Conservation (phyloP, 2,329 filamentous ascomycete genomes). For the Fusarium sp. region DNA sequence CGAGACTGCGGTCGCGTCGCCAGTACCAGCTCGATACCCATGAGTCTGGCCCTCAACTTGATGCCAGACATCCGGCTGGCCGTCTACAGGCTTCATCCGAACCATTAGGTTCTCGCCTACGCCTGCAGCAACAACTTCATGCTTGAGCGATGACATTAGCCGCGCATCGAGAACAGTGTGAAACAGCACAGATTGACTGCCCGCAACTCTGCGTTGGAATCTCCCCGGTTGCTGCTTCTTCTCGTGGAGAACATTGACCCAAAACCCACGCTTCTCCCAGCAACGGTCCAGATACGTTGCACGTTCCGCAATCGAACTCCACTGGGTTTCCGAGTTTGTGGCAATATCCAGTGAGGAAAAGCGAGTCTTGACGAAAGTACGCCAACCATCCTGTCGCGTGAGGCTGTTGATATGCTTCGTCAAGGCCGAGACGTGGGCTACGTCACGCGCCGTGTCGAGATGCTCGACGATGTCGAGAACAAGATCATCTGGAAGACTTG, state of each 20-base stretch:
- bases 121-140: slow-evolving; percentile 64
- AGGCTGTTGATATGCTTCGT: slow-evolving; percentile 57
- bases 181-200: slow-evolving; percentile 56
- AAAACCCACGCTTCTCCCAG: slow-evolving; percentile 65
- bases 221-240: slow-evolving; percentile 31
- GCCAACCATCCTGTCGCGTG: slow-evolving; percentile 61
- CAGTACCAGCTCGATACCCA: slow-evolving; percentile 59
- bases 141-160: slow-evolving; percentile 51
- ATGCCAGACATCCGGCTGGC: slow-evolving; percentile 52
- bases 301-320: slow-evolving; percentile 58
- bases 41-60: slow-evolving; percentile 54
- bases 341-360: slow-evolving; percentile 59
- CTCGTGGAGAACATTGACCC: slow-evolving; percentile 48
- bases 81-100: slow-evolving; percentile 53
- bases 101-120: slow-evolving; percentile 65
- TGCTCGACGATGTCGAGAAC: slow-evolving; percentile 62
- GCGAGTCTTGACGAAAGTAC: slow-evolving; percentile 59
- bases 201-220: slow-evolving; percentile 31
- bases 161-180: slow-evolving; percentile 63
- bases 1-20: slow-evolving; percentile 63
- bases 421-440: slow-evolving; percentile 57
- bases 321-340: slow-evolving; percentile 44
- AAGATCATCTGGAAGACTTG: slow-evolving; percentile 63
- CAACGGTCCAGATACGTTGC: slow-evolving; percentile 65
- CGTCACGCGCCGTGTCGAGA: slow-evolving; percentile 62